A percentile compares a stretch with the other conserved stretches of the same genome.
These are phyloP conservation scores for Brassica incana DNA, from an alignment of 345 rosid genomes.

Conservation along the genomic window DNA sequence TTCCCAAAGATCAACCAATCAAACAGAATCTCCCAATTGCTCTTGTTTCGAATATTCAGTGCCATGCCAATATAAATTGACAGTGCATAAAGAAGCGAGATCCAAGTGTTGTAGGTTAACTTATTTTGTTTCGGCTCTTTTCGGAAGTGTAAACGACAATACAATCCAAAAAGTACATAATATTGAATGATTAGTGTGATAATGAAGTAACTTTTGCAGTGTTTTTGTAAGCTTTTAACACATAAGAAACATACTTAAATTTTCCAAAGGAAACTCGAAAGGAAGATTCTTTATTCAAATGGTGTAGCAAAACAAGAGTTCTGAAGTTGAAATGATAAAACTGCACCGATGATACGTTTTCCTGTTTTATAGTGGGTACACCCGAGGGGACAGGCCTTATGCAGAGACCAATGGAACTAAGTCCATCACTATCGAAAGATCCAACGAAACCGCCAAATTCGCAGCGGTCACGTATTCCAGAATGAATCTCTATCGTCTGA, in stretches of 20 bases:
- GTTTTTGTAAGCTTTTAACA: background rate
- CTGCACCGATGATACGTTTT: too few relatives aligned
- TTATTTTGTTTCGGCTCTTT: background rate
- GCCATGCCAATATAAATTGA: background rate
- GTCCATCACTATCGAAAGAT: too few relatives aligned
- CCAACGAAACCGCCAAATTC: too few relatives aligned
- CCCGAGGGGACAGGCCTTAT: too few relatives aligned
- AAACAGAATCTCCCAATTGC: too few relatives aligned
- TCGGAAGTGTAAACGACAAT: background rate
- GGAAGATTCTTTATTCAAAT: background rate
- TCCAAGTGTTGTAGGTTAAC: background rate
- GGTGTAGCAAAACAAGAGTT: background rate
- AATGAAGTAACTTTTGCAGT: background rate
- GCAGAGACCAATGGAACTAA: too few relatives aligned
- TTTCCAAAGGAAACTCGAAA: background rate
- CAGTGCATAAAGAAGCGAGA: background rate
- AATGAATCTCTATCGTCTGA: too few relatives aligned
- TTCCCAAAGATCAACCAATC: too few relatives aligned
- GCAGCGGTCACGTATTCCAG: too few relatives aligned
- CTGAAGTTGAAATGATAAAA: too few relatives aligned
- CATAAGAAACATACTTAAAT: background rate
- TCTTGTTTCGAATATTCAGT: too few relatives aligned
- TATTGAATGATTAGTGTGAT: background rate
- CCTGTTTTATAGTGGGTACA: too few relatives aligned
- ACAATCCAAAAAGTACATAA: background rate